Percentiles rank a stretch among this genome's conserved stretches.
phyloP scores from a whole-genome alignment of 2,329 filamentous ascomycete genomes.

The Fusarium ramigenum region DNA sequence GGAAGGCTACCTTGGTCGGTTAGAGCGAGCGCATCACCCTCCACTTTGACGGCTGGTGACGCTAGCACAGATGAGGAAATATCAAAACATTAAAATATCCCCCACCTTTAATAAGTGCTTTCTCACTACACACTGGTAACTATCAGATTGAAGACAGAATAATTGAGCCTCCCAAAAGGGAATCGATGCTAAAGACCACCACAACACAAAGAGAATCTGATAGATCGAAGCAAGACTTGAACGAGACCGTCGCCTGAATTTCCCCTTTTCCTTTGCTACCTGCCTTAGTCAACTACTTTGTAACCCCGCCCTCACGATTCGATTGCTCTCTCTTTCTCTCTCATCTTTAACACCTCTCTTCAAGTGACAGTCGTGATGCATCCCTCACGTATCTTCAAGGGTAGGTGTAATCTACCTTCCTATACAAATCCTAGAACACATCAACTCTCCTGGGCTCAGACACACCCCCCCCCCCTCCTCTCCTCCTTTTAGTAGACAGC shows the following conservation, averaged over 20 bases:
- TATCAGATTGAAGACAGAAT: slow-evolving; percentile 3
- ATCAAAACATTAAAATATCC: slow-evolving; percentile 15
- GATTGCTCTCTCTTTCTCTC: slow-evolving; percentile 3
- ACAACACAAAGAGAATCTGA: not conserved
- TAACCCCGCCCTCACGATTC: slow-evolving; percentile 12
- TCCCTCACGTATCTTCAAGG: slow-evolving; percentile 42
- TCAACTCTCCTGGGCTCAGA: not conserved
- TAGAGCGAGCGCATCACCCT: not conserved
- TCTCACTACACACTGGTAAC: not conserved
- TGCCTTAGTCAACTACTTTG: not conserved
- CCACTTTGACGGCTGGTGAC: not conserved
- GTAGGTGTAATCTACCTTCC: slow-evolving; percentile 6
- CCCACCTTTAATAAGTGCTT: not conserved
- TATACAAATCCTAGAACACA: not conserved
- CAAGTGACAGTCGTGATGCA: slow-evolving; percentile 31
- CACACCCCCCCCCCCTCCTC: not conserved
- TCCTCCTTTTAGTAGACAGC: not conserved
- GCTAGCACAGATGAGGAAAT: slow-evolving; percentile 13
- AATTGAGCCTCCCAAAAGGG: not conserved
- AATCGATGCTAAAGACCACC: not conserved
- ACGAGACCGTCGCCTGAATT: not conserved
- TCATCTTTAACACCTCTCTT: not conserved
- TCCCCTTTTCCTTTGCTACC: not conserved
- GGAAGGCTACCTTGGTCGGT: not conserved
- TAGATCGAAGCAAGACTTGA: not conserved